Evolutionary conservation across 345 rosid species (phyloP).

Genomic region (Tarenaya hassleriana): DNA sequence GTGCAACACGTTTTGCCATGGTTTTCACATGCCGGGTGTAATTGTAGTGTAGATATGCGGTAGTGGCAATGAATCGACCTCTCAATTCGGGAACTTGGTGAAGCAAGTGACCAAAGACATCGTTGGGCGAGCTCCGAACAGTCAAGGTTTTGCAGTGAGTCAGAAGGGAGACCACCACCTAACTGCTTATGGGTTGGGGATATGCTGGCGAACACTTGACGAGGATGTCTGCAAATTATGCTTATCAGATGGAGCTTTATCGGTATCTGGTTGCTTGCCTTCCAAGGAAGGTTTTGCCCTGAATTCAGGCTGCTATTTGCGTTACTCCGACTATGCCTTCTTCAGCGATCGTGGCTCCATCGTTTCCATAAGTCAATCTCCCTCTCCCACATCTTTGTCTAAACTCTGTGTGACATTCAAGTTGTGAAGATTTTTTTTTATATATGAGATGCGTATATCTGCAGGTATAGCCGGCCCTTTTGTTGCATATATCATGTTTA

Average conservation of each 20-base stretch:
- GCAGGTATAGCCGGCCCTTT: conserved; percentile 17
- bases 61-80: conserved; percentile 6
- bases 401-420: neutral
- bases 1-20: no score
- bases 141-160: conserved; percentile 28
- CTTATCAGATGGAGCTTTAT: conserved; percentile 29
- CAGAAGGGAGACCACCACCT: neutral
- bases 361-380: conserved; percentile 21
- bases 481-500: conserved; percentile 5
- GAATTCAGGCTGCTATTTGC: conserved; percentile 46
- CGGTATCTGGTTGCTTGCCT: conserved; percentile 35
- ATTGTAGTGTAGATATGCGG: conserved; percentile 33
- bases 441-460: neutral
- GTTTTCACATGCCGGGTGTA: no score
- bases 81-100: conserved; percentile 26
- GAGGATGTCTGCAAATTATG: conserved; percentile 30
- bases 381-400: neutral
- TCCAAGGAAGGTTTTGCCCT: conserved; percentile 38
- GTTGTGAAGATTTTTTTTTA: neutral
- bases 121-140: conserved; percentile 25
- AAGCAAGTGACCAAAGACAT: conserved; percentile 20
- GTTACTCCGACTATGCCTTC: conserved; percentile 36
- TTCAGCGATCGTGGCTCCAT: conserved; percentile 16
- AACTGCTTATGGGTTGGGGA: conserved; percentile 36
- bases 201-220: conserved; percentile 39